These are phyloP conservation scores for Acacia concinna DNA, from an alignment of 331 rosid species.

Conservation along the genomic window DNA sequence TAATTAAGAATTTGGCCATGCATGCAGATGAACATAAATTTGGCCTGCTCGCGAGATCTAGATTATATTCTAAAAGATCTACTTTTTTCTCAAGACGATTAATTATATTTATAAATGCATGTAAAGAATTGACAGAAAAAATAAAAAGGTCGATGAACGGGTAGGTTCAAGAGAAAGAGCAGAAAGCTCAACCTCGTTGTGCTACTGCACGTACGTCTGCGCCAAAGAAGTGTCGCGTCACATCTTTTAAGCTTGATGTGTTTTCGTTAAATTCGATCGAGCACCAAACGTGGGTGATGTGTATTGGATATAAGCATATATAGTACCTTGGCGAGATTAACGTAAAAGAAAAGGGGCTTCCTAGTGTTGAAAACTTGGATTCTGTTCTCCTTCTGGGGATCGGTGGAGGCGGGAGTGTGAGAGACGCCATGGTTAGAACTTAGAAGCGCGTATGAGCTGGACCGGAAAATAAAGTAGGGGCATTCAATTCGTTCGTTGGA, in stretches of 20 bases:
- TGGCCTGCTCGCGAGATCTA: not conserved
- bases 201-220: conserved; percentile 91
- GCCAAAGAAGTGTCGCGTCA: conserved; percentile 23
- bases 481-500: not conserved
- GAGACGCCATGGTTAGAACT: not conserved
- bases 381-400: not conserved
- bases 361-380: conserved; percentile 20
- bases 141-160: not conserved
- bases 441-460: not conserved
- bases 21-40: not conserved
- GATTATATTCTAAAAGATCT: not conserved
- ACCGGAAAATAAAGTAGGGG: conserved; percentile 2
- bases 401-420: not conserved
- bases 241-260: not conserved
- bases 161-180: conserved; percentile 40
- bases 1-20: not conserved
- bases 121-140: not conserved
- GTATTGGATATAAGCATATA: not conserved
- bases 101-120: not conserved
- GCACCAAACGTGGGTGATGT: too few species aligned
- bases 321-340: conserved; percentile 7
- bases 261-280: not conserved
- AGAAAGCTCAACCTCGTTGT: conserved; percentile 92
- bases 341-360: conserved; percentile 19
- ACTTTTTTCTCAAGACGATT: not conserved